These are phyloP conservation scores for Clohesyomyces aquaticus DNA, from an alignment of 495 filamentous ascomycete species.

Conservation along the genomic window DNA sequence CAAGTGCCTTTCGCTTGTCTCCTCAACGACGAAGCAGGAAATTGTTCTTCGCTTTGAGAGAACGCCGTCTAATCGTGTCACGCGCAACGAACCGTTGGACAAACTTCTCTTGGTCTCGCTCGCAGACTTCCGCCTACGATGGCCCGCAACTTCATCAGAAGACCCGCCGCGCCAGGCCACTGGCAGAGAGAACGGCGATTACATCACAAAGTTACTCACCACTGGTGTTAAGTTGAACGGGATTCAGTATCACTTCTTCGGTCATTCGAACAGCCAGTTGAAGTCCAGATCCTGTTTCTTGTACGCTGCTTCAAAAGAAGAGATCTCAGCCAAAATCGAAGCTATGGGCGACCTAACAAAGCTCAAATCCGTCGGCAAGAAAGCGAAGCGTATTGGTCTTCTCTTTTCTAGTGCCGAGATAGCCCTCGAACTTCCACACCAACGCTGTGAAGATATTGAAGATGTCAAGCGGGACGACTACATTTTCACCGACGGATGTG, in stretches of 20 bases:
- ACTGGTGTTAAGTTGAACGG: constrained; percentile 51
- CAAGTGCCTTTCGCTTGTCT: constrained; percentile 46
- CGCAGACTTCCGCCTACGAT: constrained; percentile 49
- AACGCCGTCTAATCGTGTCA: constrained; percentile 47
- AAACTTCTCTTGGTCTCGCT: constrained; percentile 50
- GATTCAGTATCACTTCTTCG: constrained; percentile 55
- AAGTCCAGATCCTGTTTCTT: constrained; percentile 56
- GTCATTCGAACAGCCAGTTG: constrained; percentile 59
- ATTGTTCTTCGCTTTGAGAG: constrained; percentile 44
- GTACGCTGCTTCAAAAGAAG: constrained; percentile 49
- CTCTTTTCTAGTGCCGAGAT: constrained; percentile 54
- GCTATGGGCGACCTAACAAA: constrained; percentile 55
- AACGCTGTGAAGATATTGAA: constrained; percentile 53
- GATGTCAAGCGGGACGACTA: constrained; percentile 53
- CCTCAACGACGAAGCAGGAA: constrained; percentile 39
- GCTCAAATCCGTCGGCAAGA: constrained; percentile 58
- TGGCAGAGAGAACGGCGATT: constrained; percentile 50
- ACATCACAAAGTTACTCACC: constrained; percentile 49
- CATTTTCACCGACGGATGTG: constrained; percentile 58
- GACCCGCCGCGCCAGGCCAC: constrained; percentile 44
- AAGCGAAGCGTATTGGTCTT: constrained; percentile 56
- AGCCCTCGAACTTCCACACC: constrained; percentile 47
- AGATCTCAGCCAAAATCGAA: constrained; percentile 49
- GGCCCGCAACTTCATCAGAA: constrained; percentile 9
- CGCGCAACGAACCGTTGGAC: constrained; percentile 39